A percentile compares a stretch with the other conserved stretches of the same genome.
phyloP scores from a whole-genome alignment of 176 grass and related monocot genomes.

The Oryza nivara region DNA sequence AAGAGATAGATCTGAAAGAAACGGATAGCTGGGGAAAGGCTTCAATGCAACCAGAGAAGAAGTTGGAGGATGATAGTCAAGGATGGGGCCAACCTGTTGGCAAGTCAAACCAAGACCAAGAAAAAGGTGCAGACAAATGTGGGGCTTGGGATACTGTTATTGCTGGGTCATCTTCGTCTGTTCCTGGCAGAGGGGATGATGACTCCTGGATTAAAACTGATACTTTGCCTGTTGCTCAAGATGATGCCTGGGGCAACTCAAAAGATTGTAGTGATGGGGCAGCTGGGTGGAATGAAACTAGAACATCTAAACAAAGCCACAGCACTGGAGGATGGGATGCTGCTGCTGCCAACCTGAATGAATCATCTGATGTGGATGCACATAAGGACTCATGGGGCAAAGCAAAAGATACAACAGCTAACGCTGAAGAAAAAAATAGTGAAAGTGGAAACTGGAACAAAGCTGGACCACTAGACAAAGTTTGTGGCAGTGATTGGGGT shows the following conservation, averaged over 20 bases:
- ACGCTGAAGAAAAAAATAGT: conserved; percentile 40
- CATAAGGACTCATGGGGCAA: conserved; percentile 46
- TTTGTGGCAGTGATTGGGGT: conserved; percentile 36
- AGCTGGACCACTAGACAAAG: conserved; percentile 40
- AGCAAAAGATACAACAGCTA: conserved; percentile 34
- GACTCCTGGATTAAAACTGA: conserved; percentile 49
- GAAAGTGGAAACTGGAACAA: conserved; percentile 46
- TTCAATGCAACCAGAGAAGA: conserved; percentile 35
- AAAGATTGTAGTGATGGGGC: conserved; percentile 39
- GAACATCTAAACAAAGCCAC: conserved; percentile 16
- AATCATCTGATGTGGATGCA: conserved; percentile 26
- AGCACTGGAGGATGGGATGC: conserved; percentile 44
- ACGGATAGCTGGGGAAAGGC: conserved; percentile 49
- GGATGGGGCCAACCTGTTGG: conserved; percentile 47
- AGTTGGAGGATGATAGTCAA: conserved; percentile 35
- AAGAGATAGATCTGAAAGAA: conserved; percentile 43
- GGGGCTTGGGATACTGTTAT: conserved; percentile 40
- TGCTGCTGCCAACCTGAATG: conserved; percentile 34
- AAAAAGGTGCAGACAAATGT: conserved; percentile 41
- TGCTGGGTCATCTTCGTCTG: conserved; percentile 23
- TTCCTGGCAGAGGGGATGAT: conserved; percentile 4
- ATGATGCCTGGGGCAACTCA: conserved; percentile 54
- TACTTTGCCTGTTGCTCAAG: conserved; percentile 36
- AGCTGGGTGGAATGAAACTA: conserved; percentile 41
- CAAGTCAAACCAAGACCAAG: conserved; percentile 48